These are phyloP conservation scores for Hypomyces rosellus DNA, from an alignment of 2,329 filamentous ascomycete species.

Conservation along the genomic window DNA sequence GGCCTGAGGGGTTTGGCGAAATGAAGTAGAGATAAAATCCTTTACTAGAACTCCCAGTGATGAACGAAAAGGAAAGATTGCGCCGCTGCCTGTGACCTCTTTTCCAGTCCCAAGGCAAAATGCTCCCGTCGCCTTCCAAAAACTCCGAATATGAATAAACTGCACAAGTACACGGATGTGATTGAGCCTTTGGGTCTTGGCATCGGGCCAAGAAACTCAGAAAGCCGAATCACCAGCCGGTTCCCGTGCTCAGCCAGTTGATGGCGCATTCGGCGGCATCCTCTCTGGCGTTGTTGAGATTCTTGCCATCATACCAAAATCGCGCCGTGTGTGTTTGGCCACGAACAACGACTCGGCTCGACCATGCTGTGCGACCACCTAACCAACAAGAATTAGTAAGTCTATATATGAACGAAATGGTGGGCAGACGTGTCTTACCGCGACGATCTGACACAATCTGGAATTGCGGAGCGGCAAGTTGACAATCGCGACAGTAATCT, in stretches of 20 bases:
- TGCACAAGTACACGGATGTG: slow-evolving; percentile 4
- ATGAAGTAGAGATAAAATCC: not conserved
- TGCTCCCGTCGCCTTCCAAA: not conserved
- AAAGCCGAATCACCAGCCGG: slow-evolving; percentile 2
- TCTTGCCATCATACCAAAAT: slow-evolving; percentile 88
- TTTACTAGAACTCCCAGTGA: no score
- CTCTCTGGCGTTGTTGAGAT: slow-evolving; percentile 80
- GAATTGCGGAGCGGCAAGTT: slow-evolving; percentile 52
- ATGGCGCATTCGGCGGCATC: slow-evolving; percentile 83
- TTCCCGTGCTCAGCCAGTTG: slow-evolving; percentile 43
- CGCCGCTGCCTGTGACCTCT: not conserved
- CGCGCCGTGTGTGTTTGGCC: slow-evolving; percentile 62
- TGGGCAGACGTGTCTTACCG: slow-evolving; percentile 43
- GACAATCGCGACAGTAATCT: slow-evolving; percentile 54
- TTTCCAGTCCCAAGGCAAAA: not conserved
- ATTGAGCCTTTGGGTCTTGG: not conserved
- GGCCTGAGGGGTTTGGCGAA: not conserved
- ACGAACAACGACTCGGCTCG: slow-evolving; percentile 68
- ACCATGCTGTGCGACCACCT: slow-evolving; percentile 92
- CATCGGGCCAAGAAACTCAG: not conserved
- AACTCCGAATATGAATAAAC: slow-evolving; percentile 7
- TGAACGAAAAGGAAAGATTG: not conserved
- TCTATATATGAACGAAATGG: not conserved
- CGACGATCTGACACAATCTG: slow-evolving; percentile 69
- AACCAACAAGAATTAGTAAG: not conserved